Evolutionary conservation across 345 rosid genomes (phyloP), one percentile per base, ranked within the genome.

Genomic region (Abelmoschus esculentus): DNA sequence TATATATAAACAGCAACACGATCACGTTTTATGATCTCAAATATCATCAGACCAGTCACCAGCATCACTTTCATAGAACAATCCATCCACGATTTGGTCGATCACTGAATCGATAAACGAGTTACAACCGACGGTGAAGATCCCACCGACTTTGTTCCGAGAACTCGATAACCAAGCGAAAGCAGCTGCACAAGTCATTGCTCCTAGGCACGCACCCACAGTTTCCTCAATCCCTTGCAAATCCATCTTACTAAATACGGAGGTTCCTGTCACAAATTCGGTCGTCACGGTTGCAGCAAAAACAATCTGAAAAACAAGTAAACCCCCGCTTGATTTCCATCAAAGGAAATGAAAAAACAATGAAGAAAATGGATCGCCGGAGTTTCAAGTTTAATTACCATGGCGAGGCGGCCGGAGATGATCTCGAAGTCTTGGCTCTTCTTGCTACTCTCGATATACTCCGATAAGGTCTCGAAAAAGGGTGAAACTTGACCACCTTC

Each of bases 391-490:
- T 55, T 3, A 64, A 49, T 56, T 28, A 89, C 97, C 97, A 93
- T 93, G 17, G 97, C 97, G 15, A 93, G 85, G 38, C 98, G 82
- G 14, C 98, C 98, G 0, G 95, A 88, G 76, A 93, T 86, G 66
- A 89, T 93, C 84, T 93, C 98, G n/a, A 93, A 86, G 61, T 93
- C 95, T 0, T 81, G 97, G 70, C 96, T 93, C 79, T 89, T 89
- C 83, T 82, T 86, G 19, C 91, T 81, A 79, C 96, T 93, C 73
- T 93, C 98, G 0, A 93, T 87, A 74, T 93, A 93, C 74, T 89
- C 93, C 42, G 96, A 89, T 61, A 91, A 76, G 0, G 83, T 84
- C 74, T 86, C 96, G 26, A 91, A 91, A 73, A 91, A 91, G 52
- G 91, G 82, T 8, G 90, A 79, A 52, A 77, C 81, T 55, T 74